Base-by-base conservation (phyloP, 768 basidiomycete genomes). In the Piloderma croceum region DNA sequence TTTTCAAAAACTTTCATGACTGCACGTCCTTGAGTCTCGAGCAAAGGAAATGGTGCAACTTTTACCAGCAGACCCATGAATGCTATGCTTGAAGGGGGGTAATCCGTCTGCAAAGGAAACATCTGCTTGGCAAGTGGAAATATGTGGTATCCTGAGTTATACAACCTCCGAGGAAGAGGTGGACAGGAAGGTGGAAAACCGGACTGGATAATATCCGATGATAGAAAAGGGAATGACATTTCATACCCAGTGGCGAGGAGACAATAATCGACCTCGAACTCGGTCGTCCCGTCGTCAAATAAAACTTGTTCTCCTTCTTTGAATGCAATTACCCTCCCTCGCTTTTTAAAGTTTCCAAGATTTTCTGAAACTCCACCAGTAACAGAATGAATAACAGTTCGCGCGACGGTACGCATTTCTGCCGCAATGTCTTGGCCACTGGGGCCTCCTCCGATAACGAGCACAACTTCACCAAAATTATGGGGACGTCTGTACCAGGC, bases 241-340 rank as follows among this genome's bases (percentile, higher is more conserved):
- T 81, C 63, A 55, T 83, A 91, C 9, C 88, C 89, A 3, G 88
- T 91, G 3, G 85, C 88, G 13, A 90, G 61, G 38, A 89, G 76
- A 47, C 77, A 78, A 46, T 74, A 61, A 47, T 82, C 77, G 41
- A 90, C 64, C 5, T 64, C 67, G 23, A 59, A 48, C 53, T 83
- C 81, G 10, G 56, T 50, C 2, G 73, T 62, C 2, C 76, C 79
- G 43, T 83, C 83, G 44, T 71, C 74, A 48, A 86, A 82, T 23
- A 67, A 52, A 6, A 81, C 77, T 27, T 60, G 58, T 3, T 76
- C 77, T 18, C 60, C 50, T 1, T 49, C 51, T 12, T 59, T 61
- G 49, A 77, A 76, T 27, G 59, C 58, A 7, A 60, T 53, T 7
- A 76, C 62, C 17, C 63, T 64, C 2, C 67, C 70, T 31, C 74